Conservation (phyloP, 306 rosid species). For the Prunus padus region DNA sequence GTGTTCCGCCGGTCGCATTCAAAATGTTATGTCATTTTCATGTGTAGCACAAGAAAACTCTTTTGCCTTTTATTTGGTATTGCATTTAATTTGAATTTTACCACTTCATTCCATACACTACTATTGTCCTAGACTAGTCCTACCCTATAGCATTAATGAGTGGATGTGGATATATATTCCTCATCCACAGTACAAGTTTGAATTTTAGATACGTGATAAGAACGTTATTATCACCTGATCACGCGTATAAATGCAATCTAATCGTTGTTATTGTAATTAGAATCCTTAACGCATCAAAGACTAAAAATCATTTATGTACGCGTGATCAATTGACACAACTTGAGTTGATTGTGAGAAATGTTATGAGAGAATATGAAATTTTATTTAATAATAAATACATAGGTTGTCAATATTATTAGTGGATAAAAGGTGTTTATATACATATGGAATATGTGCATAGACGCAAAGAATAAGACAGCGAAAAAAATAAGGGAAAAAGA, state of each 20-base stretch:
- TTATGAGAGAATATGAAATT: too few relatives aligned
- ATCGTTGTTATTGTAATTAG: too few relatives aligned
- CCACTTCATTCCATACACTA: background rate
- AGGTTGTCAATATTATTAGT: too few relatives aligned
- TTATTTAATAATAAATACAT: too few relatives aligned
- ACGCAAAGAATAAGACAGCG: background rate
- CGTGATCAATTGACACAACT: too few relatives aligned
- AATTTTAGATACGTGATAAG: too few relatives aligned
- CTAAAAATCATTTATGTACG: rapidly evolving
- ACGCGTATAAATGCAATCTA: too few relatives aligned
- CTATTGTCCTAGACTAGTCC: background rate
- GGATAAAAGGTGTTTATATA: too few relatives aligned
- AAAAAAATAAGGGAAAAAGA: background rate
- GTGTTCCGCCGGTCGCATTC: background rate
- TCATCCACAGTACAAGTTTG: too few relatives aligned
- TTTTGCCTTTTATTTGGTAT: background rate
- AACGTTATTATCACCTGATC: too few relatives aligned
- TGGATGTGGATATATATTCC: background rate
- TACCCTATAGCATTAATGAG: background rate
- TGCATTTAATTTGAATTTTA: background rate
- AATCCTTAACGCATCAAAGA: too few relatives aligned
- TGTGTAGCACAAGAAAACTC: background rate
- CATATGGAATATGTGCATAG: background rate
- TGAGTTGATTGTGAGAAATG: too few relatives aligned
- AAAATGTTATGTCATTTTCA: background rate